These are phyloP conservation scores for Austroboletus festivus DNA, from an alignment of 768 basidiomycete species.

Conservation along the genomic window DNA sequence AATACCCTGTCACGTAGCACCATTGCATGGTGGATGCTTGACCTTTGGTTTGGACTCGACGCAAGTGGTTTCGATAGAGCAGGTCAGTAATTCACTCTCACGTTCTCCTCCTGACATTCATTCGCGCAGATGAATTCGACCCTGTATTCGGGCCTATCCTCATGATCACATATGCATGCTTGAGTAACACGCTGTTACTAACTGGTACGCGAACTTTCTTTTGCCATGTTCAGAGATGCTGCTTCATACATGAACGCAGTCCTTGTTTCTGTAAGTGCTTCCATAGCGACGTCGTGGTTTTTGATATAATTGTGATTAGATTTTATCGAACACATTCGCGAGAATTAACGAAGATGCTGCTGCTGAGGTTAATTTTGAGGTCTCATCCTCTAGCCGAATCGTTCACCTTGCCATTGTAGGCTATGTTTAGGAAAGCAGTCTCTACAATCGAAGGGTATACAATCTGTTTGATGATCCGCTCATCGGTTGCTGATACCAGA, in stretches of 20 bases:
- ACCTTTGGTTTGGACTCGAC: slow-evolving; percentile 93
- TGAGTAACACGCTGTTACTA: slow-evolving; percentile 88
- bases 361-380: slow-evolving; percentile 61
- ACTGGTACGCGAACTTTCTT: slow-evolving; percentile 57
- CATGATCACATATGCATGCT: slow-evolving; percentile 86
- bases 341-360: slow-evolving; percentile 90
- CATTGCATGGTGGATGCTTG: slow-evolving; percentile 95
- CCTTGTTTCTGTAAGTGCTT: slow-evolving; percentile 65
- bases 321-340: slow-evolving; percentile 93
- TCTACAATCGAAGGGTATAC: slow-evolving; percentile 87
- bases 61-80: slow-evolving; percentile 83
- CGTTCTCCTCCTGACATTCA: slow-evolving; percentile 2
- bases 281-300: background rate
- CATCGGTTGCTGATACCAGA: slow-evolving; percentile 11
- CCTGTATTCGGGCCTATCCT: slow-evolving; percentile 87
- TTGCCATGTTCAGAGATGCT: background rate
- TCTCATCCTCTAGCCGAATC: background rate
- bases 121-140: slow-evolving; percentile 65
- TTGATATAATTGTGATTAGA: slow-evolving; percentile 45
- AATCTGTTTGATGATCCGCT: slow-evolving; percentile 2
- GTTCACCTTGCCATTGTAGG: slow-evolving; percentile 41
- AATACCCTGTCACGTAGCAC: slow-evolving; percentile 34
- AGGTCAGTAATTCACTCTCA: slow-evolving; percentile 50
- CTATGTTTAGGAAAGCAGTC: slow-evolving; percentile 93
- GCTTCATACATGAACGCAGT: slow-evolving; percentile 40